These are phyloP conservation scores for Boechera retrofracta DNA, from an alignment of 345 rosid genomes.

Conservation along the genomic window DNA sequence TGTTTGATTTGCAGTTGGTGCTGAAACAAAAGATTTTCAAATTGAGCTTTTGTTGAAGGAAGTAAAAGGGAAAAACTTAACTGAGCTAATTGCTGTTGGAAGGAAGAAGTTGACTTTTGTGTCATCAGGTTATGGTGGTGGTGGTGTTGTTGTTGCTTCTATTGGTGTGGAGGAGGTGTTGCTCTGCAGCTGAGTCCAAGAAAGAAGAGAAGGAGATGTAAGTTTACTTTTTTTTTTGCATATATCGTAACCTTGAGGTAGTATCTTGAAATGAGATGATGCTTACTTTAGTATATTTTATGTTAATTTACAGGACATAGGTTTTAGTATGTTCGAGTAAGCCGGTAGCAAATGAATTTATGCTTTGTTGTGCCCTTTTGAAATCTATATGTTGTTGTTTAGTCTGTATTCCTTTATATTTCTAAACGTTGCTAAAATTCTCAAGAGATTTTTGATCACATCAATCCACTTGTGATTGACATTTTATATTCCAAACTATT, in stretches of 20 bases:
- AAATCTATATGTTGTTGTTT: conserved; percentile 16
- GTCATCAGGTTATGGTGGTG: conserved; percentile 62
- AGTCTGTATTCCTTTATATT: conserved; percentile 4
- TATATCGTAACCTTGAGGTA: too few species aligned
- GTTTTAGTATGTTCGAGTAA: conserved; percentile 65
- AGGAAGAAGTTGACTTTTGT: conserved; percentile 82
- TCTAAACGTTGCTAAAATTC: neutral
- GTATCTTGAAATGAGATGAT: neutral
- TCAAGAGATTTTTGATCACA: conserved; percentile 18
- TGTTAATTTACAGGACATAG: conserved; percentile 61
- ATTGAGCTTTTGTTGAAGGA: conserved; percentile 64
- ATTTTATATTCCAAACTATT: neutral
- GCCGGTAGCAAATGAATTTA: too few species aligned
- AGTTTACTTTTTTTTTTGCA: conserved; percentile 16
- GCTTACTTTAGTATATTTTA: neutral
- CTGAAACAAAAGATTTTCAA: conserved; percentile 61
- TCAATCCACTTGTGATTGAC: neutral
- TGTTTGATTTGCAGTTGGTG: conserved; percentile 58
- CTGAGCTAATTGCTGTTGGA: conserved; percentile 81
- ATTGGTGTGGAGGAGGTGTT: conserved; percentile 41
- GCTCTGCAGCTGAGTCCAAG: conserved; percentile 65
- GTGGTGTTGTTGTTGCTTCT: conserved; percentile 45
- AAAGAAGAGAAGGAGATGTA: conserved; percentile 83
- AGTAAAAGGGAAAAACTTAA: conserved; percentile 69
- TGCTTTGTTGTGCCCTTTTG: conserved; percentile 20